phyloP scores from a whole-genome alignment of 768 basidiomycete species.

The Russula abietina region DNA sequence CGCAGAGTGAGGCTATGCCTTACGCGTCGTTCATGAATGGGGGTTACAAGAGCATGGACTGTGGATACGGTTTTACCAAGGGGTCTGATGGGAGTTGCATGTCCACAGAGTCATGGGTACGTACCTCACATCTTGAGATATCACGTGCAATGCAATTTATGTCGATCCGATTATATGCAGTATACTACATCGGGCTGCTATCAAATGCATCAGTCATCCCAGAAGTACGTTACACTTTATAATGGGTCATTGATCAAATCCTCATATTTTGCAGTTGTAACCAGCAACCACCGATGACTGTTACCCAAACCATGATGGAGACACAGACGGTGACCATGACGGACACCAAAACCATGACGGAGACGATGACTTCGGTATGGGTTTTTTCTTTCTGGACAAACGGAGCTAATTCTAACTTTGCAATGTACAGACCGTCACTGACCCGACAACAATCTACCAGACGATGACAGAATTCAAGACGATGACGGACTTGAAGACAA shows the following conservation, averaged over 20 bases:
- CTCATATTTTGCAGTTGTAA: conserved; percentile 16
- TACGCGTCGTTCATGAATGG: conserved; percentile 56
- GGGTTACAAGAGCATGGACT: conserved; percentile 59
- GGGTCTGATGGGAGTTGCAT: conserved; percentile 49
- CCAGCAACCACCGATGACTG: conserved; percentile 36
- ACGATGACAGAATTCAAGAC: conserved; percentile 26
- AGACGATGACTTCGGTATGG: conserved; percentile 28
- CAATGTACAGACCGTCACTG: conserved; percentile 13
- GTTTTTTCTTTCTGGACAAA: not conserved
- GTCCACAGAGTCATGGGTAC: conserved; percentile 50
- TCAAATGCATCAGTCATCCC: not conserved
- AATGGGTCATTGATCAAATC: not conserved
- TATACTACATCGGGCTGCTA: conserved; percentile 17
- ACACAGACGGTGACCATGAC: conserved; percentile 38
- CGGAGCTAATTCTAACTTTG: not conserved
- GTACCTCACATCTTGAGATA: conserved; percentile 25
- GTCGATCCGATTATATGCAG: not conserved
- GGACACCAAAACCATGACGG: conserved; percentile 27
- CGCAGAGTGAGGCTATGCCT: conserved; percentile 22
- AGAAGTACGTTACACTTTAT: not conserved
- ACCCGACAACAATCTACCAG: conserved; percentile 22
- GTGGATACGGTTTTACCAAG: conserved; percentile 67
- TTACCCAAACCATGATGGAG: conserved; percentile 36
- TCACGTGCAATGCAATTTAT: not conserved
- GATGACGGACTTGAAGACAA: conserved; percentile 22